Evolutionary conservation across 2,329 filamentous ascomycete genomes (phyloP).

Genomic region (Chrysoporthe austroafricana): DNA sequence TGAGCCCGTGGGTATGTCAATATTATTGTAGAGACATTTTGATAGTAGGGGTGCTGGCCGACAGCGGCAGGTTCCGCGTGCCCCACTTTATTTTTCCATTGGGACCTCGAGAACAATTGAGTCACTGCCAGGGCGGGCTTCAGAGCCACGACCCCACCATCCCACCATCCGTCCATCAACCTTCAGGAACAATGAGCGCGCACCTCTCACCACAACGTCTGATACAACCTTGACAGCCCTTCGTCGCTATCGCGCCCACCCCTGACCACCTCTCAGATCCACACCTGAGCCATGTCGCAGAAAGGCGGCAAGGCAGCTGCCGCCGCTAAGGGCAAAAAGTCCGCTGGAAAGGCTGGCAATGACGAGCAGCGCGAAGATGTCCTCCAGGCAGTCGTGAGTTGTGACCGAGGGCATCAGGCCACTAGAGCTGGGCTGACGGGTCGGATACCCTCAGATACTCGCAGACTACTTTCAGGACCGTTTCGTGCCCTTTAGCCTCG

Average conservation of each 20-base stretch:
- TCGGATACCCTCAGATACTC: slow-evolving; percentile 65
- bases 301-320: slow-evolving; percentile 42
- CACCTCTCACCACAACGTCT: not conserved
- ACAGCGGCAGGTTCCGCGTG: slow-evolving; percentile 9
- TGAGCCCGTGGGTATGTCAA: not conserved
- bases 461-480: slow-evolving; percentile 93
- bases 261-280: not conserved
- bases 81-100: slow-evolving; percentile 8
- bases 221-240: not conserved
- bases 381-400: slow-evolving; percentile 59
- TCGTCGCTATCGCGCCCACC: not conserved
- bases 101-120: slow-evolving; percentile 7
- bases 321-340: slow-evolving; percentile 56
- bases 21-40: not conserved
- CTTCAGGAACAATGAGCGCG: slow-evolving; percentile 3
- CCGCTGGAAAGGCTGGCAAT: slow-evolving; percentile 49
- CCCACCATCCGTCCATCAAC: not conserved
- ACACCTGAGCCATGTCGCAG: slow-evolving; percentile 45
- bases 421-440: slow-evolving; percentile 30
- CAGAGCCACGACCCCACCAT: slow-evolving; percentile 6
- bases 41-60: slow-evolving; percentile 6
- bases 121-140: slow-evolving; percentile 7
- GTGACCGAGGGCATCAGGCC: slow-evolving; percentile 31
- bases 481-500: slow-evolving; percentile 86
- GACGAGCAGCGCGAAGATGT: slow-evolving; percentile 63